Evolutionary conservation across 352 stramenopile species (phyloP).

Genomic region (Pythium volutum): DNA sequence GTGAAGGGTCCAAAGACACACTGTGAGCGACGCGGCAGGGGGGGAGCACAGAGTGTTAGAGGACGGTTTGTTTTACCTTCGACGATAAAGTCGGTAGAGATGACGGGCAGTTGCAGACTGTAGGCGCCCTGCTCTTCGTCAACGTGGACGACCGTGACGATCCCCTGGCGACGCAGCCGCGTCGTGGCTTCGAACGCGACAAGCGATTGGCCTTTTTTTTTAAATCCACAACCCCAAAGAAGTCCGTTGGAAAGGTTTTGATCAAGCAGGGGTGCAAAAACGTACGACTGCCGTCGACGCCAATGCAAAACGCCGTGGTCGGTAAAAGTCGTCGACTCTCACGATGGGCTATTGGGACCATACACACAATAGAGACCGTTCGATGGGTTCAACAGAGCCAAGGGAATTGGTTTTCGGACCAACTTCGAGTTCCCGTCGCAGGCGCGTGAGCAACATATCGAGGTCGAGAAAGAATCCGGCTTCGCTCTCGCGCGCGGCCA

Average conservation of each 20-base stretch:
- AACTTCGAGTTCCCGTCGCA: conserved; percentile 35
- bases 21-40: background rate
- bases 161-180: conserved; percentile 45
- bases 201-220: conserved; percentile 52
- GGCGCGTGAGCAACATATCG: conserved; percentile 30
- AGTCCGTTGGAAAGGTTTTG: background rate
- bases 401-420: conserved; percentile 10
- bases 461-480: conserved; percentile 65
- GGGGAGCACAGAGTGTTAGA: too few relatives aligned
- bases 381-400: background rate
- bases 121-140: conserved; percentile 37
- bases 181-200: conserved; percentile 51
- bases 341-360: conserved; percentile 38
- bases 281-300: conserved; percentile 69
- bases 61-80: conserved; percentile 26
- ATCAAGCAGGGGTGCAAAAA: background rate
- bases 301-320: conserved; percentile 47
- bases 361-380: background rate
- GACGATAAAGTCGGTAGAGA: conserved; percentile 58
- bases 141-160: conserved; percentile 42
- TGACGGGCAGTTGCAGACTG: conserved; percentile 52
- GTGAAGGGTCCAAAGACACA: background rate
- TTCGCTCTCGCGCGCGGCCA: conserved; percentile 56
- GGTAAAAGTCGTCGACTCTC: conserved; percentile 37
- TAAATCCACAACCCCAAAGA: too few relatives aligned